Base-by-base conservation (phyloP, 176 grass and related monocot genomes). In the Eragrostis curvula region DNA sequence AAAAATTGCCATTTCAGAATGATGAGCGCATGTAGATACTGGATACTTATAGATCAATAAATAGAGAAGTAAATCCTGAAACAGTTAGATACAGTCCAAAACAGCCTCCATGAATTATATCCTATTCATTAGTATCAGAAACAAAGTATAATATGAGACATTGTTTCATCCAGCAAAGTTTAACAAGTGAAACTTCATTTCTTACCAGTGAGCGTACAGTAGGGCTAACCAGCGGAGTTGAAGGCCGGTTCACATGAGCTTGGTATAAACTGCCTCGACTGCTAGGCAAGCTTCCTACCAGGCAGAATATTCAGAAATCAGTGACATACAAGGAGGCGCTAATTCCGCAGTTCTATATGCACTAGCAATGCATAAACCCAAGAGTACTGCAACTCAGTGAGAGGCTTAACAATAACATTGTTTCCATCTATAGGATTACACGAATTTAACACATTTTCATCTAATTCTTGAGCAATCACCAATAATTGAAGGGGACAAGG, bases 201-300 rank as follows among this genome's bases (percentile, higher is more conserved):
- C 65, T 71, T 59, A 81, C 32, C 32, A n/a, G 30, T 3, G 39
- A 55, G 44, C 6, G 30, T 47, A 71, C 28, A 74, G 20, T 21
- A 71, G 39, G 73, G 73, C 84, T 87, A 30, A 89, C 66, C 71
- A 25, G 12, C 46, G 76, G 76, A 18, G 46, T 21, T 1, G 27
- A 84, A 80, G 69, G 73, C 12, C 28, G 49, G 17, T 5, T 56
- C 12, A 51, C 41, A 46, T 63, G 84, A 66, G 60, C 70, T 53
- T 18, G 80, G 48, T 77, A 67, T 27, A 77, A 87, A 25, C 12
- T 59, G 72, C 30, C 40, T 50, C 24, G 16, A 23, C 78, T 77
- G 73, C 14, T 60, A 17, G 36, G 7, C 11, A 79, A 77, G 12
- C 74, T 86, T 51, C 66, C 71, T 85, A 80, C 71, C 66, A 61